Evolutionary conservation across 805 yeast genomes (phyloP).

Genomic region (Ogataea nitratoaversa): DNA sequence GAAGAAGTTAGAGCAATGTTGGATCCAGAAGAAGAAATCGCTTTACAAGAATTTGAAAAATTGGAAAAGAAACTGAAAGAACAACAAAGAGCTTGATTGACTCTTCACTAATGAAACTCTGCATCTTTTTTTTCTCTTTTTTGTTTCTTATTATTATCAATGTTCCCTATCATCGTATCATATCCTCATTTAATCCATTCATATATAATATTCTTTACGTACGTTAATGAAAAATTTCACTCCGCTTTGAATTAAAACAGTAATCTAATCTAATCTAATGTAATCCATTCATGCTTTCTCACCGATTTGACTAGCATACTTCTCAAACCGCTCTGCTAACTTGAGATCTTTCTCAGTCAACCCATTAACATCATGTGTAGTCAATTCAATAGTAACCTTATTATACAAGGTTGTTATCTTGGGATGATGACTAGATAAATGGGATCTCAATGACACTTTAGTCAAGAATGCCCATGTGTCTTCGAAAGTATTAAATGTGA

Average conservation of each 20-base stretch:
- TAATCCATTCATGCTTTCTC: constrained; percentile 1
- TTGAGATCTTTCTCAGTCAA: constrained; percentile 54
- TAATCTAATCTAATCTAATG: too few relatives aligned
- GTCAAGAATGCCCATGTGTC: constrained; percentile 66
- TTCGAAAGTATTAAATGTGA: constrained; percentile 47
- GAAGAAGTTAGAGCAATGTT: constrained; percentile 42
- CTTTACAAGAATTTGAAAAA: constrained; percentile 79
- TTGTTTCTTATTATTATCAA: too few relatives aligned
- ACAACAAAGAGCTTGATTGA: constrained; percentile 15
- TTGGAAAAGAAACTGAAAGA: constrained; percentile 56
- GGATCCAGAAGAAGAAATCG: constrained; percentile 47
- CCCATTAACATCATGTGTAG: constrained; percentile 62
- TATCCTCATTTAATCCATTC: too few relatives aligned
- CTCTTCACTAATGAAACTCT: background rate
- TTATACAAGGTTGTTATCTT: constrained; percentile 62
- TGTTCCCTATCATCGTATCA: too few relatives aligned
- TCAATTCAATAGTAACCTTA: constrained; percentile 46
- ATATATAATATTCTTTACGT: too few relatives aligned
- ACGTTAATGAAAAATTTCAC: too few relatives aligned
- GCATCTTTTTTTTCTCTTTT: background rate
- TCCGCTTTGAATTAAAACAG: too few relatives aligned
- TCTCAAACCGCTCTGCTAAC: constrained; percentile 43
- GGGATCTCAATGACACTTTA: constrained; percentile 53
- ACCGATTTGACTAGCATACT: constrained; percentile 16
- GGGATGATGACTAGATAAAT: constrained; percentile 66